Base-by-base conservation (phyloP, 2,329 filamentous ascomycete species). In the Leptographium lundbergii region DNA sequence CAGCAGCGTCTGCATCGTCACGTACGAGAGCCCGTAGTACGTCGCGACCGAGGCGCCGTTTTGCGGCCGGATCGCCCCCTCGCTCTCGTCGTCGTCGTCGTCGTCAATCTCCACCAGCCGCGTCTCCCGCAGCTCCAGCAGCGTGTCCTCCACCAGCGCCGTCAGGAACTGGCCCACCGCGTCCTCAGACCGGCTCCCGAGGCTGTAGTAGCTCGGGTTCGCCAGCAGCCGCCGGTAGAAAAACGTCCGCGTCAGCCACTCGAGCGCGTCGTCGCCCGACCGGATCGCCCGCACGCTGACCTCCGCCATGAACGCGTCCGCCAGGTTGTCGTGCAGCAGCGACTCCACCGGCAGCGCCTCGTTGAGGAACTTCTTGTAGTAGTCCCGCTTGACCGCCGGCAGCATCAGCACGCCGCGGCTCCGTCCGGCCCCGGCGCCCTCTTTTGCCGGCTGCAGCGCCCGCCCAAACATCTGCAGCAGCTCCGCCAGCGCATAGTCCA, bases 21-120 rank as follows among this genome's bases (percentile, higher is more conserved):
- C 89, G 75, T 96, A 97, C 6, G 92, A 96, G 68, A 99, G 96
- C 73, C 96, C 97, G 80, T 99, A 99, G 78, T 99, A 97, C 1
- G 94, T 91, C 11, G 89, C 91, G 68, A 99, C 97, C 89, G 96
- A 96, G 65, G 94, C 94, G 2, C 92, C 88, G 71, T 99, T 97
- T 67, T 96, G 82, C 17, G 94, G 91, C 22, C 88, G 82, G 52
- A 97, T 86, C 1, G 85, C 86, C 66, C 95, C 36, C 14, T 39
- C 92, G 69, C 9, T 24, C 11, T 50, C 90, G 68, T 96, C 91
- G 64, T 99, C 92, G 68, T 97, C 92, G 56, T 95, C 91, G 68
- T 96, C 91, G 64, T 97, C 92, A 55, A 96, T 82, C 66, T 97
- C 91, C 65, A 99, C 91, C 63, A 99, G 92, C 78, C 95, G 95